These are phyloP conservation scores for Cairneyella variabilis DNA, from an alignment of 495 filamentous ascomycete species.

Conservation along the genomic window DNA sequence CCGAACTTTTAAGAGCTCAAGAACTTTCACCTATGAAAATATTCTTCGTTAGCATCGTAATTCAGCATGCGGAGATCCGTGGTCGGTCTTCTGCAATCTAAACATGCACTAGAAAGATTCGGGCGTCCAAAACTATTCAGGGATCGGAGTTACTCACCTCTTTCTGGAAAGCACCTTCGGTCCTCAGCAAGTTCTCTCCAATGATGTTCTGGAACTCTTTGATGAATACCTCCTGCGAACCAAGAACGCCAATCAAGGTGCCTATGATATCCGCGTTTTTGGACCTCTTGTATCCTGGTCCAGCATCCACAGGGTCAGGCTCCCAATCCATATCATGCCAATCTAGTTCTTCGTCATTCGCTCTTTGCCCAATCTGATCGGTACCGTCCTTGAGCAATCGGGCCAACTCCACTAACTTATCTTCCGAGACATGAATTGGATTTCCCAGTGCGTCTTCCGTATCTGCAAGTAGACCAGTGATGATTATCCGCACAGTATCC, in stretches of 20 bases:
- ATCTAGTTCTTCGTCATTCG: constrained; percentile 66
- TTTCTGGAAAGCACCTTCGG: constrained; percentile 66
- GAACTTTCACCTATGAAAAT: constrained; percentile 50
- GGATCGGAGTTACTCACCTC: constrained; percentile 47
- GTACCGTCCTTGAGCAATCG: constrained; percentile 63
- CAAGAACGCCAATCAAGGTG: constrained; percentile 80
- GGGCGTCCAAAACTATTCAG: no score
- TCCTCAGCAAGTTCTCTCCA: constrained; percentile 72
- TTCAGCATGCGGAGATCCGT: no score
- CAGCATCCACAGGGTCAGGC: constrained; percentile 89
- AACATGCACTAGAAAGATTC: no score
- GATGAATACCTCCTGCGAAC: constrained; percentile 83
- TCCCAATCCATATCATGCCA: constrained; percentile 90
- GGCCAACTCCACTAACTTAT: constrained; percentile 68
- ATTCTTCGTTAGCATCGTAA: no score
- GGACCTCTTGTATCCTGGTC: constrained; percentile 84
- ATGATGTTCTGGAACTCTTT: constrained; percentile 87
- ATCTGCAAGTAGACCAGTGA: constrained; percentile 77
- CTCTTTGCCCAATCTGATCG: constrained; percentile 39
- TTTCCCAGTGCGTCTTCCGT: constrained; percentile 48
- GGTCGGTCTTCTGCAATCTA: not conserved
- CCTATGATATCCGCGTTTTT: constrained; percentile 90
- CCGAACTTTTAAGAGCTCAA: constrained; percentile 82
- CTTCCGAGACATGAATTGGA: constrained; percentile 17
- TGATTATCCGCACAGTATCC: constrained; percentile 84